phyloP scores from a whole-genome alignment of 768 basidiomycete genomes.

The Grammothele lineata region DNA sequence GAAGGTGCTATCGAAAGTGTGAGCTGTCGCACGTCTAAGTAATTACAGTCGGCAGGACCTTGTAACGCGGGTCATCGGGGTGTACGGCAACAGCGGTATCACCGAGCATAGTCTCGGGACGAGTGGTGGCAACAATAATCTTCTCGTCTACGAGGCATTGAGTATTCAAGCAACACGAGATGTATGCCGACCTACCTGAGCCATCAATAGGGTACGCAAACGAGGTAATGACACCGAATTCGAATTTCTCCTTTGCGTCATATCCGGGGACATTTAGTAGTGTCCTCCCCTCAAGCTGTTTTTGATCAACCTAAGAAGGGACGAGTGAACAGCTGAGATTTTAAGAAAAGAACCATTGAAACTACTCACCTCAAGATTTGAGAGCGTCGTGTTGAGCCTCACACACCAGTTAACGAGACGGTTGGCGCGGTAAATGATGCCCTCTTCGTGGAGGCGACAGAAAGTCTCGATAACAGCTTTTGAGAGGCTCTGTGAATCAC shows the following conservation, averaged over 20 bases:
- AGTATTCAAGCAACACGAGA: not conserved
- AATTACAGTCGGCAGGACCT: conserved; percentile 33
- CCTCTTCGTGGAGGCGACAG: conserved; percentile 86
- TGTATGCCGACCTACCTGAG: conserved; percentile 49
- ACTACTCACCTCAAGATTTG: conserved; percentile 82
- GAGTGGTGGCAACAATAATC: conserved; percentile 92
- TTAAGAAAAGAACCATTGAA: not conserved
- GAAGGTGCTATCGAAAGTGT: conserved; percentile 63
- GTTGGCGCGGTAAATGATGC: conserved; percentile 91
- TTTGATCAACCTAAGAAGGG: conserved; percentile 76
- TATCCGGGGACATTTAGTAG: conserved; percentile 91
- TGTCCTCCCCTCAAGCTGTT: conserved; percentile 80
- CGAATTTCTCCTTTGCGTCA: conserved; percentile 90
- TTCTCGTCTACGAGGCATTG: conserved; percentile 58
- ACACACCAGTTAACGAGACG: conserved; percentile 99
- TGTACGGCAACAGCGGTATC: conserved; percentile 98
- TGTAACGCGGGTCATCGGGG: conserved; percentile 89
- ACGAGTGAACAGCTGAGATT: not conserved
- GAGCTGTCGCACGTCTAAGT: too few species aligned
- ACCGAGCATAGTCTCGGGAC: conserved; percentile 98
- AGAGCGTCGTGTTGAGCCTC: conserved; percentile 90
- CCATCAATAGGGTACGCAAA: conserved; percentile 91
- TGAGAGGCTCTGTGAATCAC: conserved; percentile 51
- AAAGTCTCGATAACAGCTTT: conserved; percentile 91
- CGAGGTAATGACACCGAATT: conserved; percentile 95